phyloP scores from a whole-genome alignment of 129 eudicot species.

The Erigeron canadensis region DNA sequence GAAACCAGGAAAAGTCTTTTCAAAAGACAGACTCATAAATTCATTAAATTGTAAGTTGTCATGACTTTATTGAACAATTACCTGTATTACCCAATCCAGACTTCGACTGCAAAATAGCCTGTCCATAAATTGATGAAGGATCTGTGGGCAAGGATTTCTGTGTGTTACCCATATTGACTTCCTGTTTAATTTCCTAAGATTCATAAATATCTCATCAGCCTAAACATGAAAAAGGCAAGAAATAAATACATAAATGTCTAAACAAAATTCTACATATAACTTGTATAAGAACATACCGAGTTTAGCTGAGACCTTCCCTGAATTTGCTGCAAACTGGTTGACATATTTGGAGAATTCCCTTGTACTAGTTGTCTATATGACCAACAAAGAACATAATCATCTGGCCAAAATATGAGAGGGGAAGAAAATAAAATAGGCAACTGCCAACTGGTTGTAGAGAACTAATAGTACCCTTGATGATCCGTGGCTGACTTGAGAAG shows the following conservation, averaged over 20 bases:
- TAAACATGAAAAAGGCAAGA: conserved; percentile 18
- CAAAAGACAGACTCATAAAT: conserved; percentile 3
- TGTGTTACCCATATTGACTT: conserved; percentile 68
- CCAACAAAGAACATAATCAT: conserved; percentile 37
- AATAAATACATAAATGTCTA: conserved; percentile 7
- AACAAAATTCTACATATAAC: background rate
- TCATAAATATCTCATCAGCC: conserved; percentile 6
- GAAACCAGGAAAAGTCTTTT: background rate
- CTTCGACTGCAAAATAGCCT: conserved; percentile 92
- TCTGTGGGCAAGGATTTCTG: conserved; percentile 84
- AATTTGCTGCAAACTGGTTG: conserved; percentile 86
- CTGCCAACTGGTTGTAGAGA: background rate
- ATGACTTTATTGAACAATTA: conserved; percentile 27
- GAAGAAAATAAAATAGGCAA: background rate
- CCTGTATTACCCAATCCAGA: conserved; percentile 92
- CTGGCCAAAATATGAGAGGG: conserved; percentile 6
- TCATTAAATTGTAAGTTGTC: background rate
- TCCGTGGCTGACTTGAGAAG: conserved; percentile 81
- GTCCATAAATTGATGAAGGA: conserved; percentile 94
- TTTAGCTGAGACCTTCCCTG: conserved; percentile 80
- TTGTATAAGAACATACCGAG: conserved; percentile 41
- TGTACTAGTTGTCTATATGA: conserved; percentile 86
- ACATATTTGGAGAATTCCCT: conserved; percentile 75
- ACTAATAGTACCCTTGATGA: conserved; percentile 75
- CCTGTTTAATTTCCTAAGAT: conserved; percentile 74